Conservation (phyloP, 345 rosid genomes). For the Eucalyptus melliodora region DNA sequence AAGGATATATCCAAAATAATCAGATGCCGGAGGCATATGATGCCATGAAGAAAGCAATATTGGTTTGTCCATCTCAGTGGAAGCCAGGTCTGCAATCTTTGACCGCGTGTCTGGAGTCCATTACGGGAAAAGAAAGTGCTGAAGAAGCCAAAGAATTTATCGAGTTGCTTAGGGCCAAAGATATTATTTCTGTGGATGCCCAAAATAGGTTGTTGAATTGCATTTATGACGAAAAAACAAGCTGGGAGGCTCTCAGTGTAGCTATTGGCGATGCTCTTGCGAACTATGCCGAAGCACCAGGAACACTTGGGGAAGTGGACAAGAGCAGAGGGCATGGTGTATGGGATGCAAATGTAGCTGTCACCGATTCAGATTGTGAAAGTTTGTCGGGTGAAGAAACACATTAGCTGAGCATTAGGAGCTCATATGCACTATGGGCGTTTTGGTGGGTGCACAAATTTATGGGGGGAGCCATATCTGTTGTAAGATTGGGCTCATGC, state of each 20-base stretch:
- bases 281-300: background rate
- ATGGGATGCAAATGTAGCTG: background rate
- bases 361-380: background rate
- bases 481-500: background rate
- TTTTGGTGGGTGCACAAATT: background rate
- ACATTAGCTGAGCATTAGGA: background rate
- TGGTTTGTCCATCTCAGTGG: background rate
- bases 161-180: background rate
- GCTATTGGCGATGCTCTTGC: background rate
- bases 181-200: background rate
- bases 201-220: slow-evolving; percentile 2
- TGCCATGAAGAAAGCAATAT: slow-evolving; percentile 12
- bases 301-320: background rate
- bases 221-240: background rate
- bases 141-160: slow-evolving; percentile 8
- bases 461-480: background rate
- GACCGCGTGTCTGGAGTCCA: slow-evolving; percentile 8
- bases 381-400: background rate
- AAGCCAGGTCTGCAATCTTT: background rate
- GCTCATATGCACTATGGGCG: background rate
- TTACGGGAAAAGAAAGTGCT: background rate
- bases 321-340: background rate
- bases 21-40: slow-evolving; percentile 5
- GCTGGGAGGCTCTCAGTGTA: background rate
- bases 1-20: slow-evolving; percentile 1